Evolutionary conservation across 2,329 filamentous ascomycete species (phyloP).

Genomic region (Ascochyta fabae): DNA sequence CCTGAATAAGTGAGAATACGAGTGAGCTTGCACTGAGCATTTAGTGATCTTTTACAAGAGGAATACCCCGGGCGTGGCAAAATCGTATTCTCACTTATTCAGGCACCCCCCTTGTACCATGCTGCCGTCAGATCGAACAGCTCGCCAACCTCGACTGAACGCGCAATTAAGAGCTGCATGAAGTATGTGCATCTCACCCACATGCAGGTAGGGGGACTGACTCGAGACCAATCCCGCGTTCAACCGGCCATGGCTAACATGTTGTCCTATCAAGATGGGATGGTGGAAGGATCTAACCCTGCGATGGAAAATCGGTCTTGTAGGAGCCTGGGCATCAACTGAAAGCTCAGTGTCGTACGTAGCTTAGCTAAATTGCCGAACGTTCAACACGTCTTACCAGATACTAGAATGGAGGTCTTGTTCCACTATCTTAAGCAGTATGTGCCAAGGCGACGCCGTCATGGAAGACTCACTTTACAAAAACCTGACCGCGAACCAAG

Average conservation of each 20-base stretch:
- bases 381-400: background rate
- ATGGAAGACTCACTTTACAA: background rate
- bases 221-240: background rate
- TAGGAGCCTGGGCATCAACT: background rate
- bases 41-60: too few relatives aligned
- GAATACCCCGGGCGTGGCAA: too few relatives aligned
- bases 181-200: background rate
- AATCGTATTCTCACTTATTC: too few relatives aligned
- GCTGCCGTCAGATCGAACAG: background rate
- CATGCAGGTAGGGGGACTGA: background rate
- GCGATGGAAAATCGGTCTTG: background rate
- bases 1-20: too few relatives aligned
- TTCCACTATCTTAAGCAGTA: background rate
- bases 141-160: background rate
- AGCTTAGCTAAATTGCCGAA: background rate
- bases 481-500: background rate
- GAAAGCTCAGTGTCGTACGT: background rate
- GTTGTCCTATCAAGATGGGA: background rate
- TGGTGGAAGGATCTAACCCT: background rate
- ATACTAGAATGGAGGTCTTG: background rate
- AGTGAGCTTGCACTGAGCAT: too few relatives aligned
- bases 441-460: background rate
- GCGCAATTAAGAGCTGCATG: background rate
- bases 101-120: too few relatives aligned
- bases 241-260: background rate